These are phyloP conservation scores for Aureobasidium sp. DNA, from an alignment of 2,329 filamentous ascomycete genomes.

Conservation along the genomic window DNA sequence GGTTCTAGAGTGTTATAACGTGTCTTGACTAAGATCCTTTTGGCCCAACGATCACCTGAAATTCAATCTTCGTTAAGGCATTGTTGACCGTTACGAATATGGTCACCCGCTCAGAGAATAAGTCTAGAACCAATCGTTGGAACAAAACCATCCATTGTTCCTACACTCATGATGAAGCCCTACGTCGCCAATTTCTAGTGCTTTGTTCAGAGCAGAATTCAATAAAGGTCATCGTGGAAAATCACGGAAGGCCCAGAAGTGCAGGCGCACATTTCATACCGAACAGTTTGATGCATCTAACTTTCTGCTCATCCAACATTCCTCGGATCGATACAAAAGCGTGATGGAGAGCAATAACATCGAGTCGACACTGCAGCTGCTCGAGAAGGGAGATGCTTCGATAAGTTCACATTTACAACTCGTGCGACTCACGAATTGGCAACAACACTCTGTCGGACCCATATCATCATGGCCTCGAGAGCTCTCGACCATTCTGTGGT, in stretches of 20 bases:
- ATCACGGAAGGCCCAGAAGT: not conserved
- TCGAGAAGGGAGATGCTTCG: not conserved
- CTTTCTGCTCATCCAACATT: not conserved
- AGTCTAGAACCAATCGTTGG: not conserved
- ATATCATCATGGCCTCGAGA: conserved; percentile 2
- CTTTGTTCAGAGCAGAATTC: not conserved
- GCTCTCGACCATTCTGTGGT: not conserved
- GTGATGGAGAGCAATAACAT: not conserved
- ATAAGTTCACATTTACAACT: not conserved
- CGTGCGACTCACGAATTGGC: not conserved
- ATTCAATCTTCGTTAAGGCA: not conserved
- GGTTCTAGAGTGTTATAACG: not conserved
- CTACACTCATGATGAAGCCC: not conserved
- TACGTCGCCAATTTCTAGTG: not conserved
- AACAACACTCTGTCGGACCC: not conserved
- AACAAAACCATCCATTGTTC: conserved; percentile 2
- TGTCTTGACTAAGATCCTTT: not conserved
- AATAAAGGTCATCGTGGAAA: not conserved
- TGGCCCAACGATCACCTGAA: not conserved
- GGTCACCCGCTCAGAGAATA: not conserved
- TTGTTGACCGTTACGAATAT: not conserved
- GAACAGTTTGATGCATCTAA: too few species aligned
- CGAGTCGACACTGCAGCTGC: not conserved
- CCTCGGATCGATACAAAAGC: not conserved
- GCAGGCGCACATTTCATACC: not conserved